Base-by-base conservation (phyloP, 768 basidiomycete species). In the Lactarius indigo region DNA sequence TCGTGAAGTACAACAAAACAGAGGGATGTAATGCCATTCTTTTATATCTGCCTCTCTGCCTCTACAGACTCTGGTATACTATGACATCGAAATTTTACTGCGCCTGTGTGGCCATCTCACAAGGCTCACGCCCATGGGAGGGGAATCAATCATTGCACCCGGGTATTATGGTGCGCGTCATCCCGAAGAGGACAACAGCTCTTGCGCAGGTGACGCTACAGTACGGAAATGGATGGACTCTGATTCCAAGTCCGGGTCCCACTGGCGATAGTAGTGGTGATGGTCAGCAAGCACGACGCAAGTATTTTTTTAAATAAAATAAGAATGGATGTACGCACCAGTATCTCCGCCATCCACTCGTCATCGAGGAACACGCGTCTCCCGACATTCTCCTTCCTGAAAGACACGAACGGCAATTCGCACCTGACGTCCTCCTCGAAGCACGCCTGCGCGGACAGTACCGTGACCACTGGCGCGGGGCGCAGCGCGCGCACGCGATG, bases 351-450 rank as follows among this genome's bases (percentile, higher is more conserved):
- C 61, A 66, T 62, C 65, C 65, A 66, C 56, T 66, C 61, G 13
- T 66, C 65, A 8, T 63, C 65, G 20, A 66, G 28, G 9, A 63
- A 63, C 30, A 66, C 65, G 23, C 30, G 56, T 0, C 47, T 33
- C 47, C 65, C 61, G 35, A 66, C 65, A 23, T 57, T 66, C 23
- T 39, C 65, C 57, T 63, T 66, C 61, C 61, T 66, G 56, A 63
- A 57, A 0, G 61, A 66, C 15, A 54, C 26, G 56, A 62, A 66
- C 10, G 61, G 65, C 28, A 66, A 18, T 39, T 66, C 61, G n/a
- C 61, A 66, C 37, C 62, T 37, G 47, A 66, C 47, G 37, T 66
- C 61, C 39, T 66, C 61, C 47, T 66, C 65, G 37, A 66, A 66
- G 50, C 65, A 66, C 23, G 23, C 56, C 30, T 44, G 56, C 3